phyloP scores from a whole-genome alignment of 805 yeast species.

The Spathaspora boniae region DNA sequence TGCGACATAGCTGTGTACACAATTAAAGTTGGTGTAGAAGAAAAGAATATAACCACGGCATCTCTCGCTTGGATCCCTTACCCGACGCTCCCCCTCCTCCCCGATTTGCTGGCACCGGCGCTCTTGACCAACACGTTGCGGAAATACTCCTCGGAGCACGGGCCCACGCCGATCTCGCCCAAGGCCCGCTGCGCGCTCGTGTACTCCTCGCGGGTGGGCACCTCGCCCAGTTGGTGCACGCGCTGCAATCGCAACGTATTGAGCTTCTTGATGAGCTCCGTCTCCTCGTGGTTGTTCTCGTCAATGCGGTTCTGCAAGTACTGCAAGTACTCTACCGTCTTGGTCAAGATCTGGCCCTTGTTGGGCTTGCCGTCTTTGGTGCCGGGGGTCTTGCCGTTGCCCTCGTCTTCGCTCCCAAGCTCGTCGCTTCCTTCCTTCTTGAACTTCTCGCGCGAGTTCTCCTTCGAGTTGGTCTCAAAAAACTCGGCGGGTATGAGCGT shows the following conservation, averaged over 20 bases:
- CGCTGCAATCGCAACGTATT: conserved; percentile 48
- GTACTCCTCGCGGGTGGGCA: conserved; percentile 37
- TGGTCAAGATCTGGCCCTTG: conserved; percentile 76
- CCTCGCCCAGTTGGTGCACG: conserved; percentile 33
- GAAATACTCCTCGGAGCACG: conserved; percentile 49
- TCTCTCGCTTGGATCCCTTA: not conserved
- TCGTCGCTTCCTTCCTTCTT: conserved; percentile 17
- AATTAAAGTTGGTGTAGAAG: not conserved
- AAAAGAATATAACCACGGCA: not conserved
- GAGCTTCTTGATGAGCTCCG: conserved; percentile 61
- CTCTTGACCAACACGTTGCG: conserved; percentile 21
- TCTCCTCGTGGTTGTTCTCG: conserved; percentile 73
- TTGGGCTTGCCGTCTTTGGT: conserved; percentile 84
- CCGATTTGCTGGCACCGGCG: conserved; percentile 19
- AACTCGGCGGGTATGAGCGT: conserved; percentile 34
- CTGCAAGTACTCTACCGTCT: conserved; percentile 70
- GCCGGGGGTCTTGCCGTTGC: conserved; percentile 42
- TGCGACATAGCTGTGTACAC: not conserved
- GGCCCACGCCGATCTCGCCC: conserved; percentile 80
- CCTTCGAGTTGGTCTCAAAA: conserved; percentile 29
- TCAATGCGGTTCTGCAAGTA: conserved; percentile 70
- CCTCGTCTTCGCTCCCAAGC: conserved; percentile 12
- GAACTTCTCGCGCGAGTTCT: conserved; percentile 5
- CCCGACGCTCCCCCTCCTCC: conserved; percentile 19
- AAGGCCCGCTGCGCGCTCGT: conserved; percentile 80